Evolutionary conservation across 2,329 filamentous ascomycete species (phyloP).

Genomic region (Pezizomycotina sp.): DNA sequence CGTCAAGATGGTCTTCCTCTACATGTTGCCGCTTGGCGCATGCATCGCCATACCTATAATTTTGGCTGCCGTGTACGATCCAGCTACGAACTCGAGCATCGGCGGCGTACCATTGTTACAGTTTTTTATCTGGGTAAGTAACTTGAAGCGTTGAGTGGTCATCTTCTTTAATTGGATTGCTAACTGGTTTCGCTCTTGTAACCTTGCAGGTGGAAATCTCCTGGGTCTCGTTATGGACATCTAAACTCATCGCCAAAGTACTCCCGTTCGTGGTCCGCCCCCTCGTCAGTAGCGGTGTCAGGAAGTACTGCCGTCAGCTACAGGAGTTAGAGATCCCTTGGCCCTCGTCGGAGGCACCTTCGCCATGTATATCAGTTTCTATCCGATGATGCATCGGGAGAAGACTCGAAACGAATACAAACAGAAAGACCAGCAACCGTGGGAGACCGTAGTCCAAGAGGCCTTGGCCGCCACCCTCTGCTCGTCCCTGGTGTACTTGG

Average conservation of each 20-base stretch:
- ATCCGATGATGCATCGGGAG: constrained; percentile 21
- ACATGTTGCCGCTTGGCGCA: too few species aligned
- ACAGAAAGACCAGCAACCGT: constrained; percentile 1
- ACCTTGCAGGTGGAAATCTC: constrained; percentile 45
- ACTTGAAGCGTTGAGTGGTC: background rate
- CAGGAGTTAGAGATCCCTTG: constrained; percentile 45
- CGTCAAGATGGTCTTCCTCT: too few species aligned
- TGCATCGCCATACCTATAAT: constrained; percentile 44
- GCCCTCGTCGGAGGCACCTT: constrained; percentile 54
- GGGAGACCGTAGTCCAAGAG: constrained; percentile 1
- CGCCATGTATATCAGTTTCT: constrained; percentile 45
- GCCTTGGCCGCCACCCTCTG: constrained; percentile 51
- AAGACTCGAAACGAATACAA: constrained; percentile 23
- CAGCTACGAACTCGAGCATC: constrained; percentile 22
- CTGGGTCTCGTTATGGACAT: constrained; percentile 50
- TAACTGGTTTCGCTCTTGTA: background rate
- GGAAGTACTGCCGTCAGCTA: constrained; percentile 52
- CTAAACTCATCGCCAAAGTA: constrained; percentile 46
- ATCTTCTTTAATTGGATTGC: constrained; percentile 1
- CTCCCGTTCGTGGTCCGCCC: constrained; percentile 50
- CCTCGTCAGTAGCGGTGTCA: constrained; percentile 50
- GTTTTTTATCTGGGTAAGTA: constrained; percentile 38
- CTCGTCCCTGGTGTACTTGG: constrained; percentile 54
- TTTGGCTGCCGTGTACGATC: constrained; percentile 28
- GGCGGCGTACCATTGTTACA: constrained; percentile 35